These are phyloP conservation scores for Gnomoniopsis sp. DNA, from an alignment of 2,329 filamentous ascomycete species.

Conservation along the genomic window DNA sequence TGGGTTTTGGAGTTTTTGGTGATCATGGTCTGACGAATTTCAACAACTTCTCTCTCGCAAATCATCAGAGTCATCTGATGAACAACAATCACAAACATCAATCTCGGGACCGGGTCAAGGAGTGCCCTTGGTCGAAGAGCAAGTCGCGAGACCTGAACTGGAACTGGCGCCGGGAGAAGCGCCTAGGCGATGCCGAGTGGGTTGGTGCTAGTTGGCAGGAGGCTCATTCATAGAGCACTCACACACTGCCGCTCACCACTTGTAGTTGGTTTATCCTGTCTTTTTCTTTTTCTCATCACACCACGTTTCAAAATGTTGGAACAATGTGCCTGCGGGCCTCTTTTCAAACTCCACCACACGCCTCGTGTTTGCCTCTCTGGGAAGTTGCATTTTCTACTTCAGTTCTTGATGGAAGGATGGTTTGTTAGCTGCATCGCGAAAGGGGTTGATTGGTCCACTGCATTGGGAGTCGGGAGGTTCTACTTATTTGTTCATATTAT, in stretches of 20 bases:
- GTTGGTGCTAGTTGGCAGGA: slow-evolving; percentile 82
- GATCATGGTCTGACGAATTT: slow-evolving; percentile 31
- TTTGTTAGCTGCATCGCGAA: slow-evolving; percentile 18
- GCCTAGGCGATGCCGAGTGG: slow-evolving; percentile 81
- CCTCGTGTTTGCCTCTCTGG: slow-evolving; percentile 19
- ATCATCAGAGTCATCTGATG: slow-evolving; percentile 23
- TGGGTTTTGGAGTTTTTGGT: slow-evolving; percentile 48
- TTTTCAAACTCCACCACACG: slow-evolving; percentile 22
- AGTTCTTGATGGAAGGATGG: slow-evolving; percentile 19
- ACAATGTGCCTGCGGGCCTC: slow-evolving; percentile 21
- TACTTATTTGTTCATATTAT: slow-evolving; percentile 26
- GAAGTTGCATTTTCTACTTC: slow-evolving; percentile 20
- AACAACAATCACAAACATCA: slow-evolving; percentile 35
- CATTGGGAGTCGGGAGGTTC: slow-evolving; percentile 19
- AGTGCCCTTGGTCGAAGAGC: slow-evolving; percentile 55
- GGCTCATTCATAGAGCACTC: slow-evolving; percentile 35
- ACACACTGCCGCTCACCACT: slow-evolving; percentile 45
- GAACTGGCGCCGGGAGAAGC: slow-evolving; percentile 59
- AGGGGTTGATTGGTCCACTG: slow-evolving; percentile 17
- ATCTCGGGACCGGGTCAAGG: slow-evolving; percentile 44
- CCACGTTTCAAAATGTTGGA: neutral
- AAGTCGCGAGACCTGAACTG: slow-evolving; percentile 52
- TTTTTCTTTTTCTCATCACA: slow-evolving; percentile 18
- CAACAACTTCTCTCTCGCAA: slow-evolving; percentile 21
- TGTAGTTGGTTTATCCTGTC: slow-evolving; percentile 52